A percentile compares a stretch with the other conserved stretches of the same genome.
phyloP scores from a whole-genome alignment of 2,329 filamentous ascomycete species.

The Neodidymelliopsis sp. region DNA sequence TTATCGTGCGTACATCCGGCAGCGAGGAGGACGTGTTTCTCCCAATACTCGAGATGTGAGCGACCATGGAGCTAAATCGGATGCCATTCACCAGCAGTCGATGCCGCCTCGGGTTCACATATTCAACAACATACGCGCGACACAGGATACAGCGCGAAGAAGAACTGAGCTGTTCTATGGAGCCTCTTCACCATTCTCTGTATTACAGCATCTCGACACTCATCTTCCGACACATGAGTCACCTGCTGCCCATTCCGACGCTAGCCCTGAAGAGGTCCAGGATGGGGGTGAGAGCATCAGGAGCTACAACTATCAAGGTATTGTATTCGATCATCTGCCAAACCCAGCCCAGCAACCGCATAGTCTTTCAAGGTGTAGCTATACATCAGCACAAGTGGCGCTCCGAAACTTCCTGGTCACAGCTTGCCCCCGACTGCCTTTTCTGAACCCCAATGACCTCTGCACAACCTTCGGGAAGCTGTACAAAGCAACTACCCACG shows the following conservation, averaged over 20 bases:
- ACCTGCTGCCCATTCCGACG: constrained; percentile 2
- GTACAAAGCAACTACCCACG: not conserved
- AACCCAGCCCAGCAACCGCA: not conserved
- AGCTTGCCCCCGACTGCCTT: constrained; percentile 9
- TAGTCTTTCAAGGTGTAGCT: constrained; percentile 1
- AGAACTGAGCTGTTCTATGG: constrained; percentile 16
- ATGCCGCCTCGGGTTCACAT: constrained; percentile 15
- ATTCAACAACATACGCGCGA: constrained; percentile 18
- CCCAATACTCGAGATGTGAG: not conserved
- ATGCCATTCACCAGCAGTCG: not conserved
- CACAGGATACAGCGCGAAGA: constrained; percentile 9
- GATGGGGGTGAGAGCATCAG: constrained; percentile 12
- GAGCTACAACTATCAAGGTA: constrained; percentile 18
- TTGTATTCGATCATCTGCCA: constrained; percentile 15
- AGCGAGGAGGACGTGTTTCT: not conserved
- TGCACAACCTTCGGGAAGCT: constrained; percentile 11
- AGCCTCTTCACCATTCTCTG: constrained; percentile 16
- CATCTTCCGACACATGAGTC: constrained; percentile 12
- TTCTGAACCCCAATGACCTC: not conserved
- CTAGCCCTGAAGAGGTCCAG: constrained; percentile 1
- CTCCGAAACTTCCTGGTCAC: constrained; percentile 15
- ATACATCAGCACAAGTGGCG: constrained; percentile 8
- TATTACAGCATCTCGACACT: constrained; percentile 14
- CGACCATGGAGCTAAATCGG: too few species aligned
- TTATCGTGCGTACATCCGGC: constrained; percentile 13